These are phyloP conservation scores for Melaleuca alternifolia DNA, from an alignment of 345 rosid genomes.

Conservation along the genomic window DNA sequence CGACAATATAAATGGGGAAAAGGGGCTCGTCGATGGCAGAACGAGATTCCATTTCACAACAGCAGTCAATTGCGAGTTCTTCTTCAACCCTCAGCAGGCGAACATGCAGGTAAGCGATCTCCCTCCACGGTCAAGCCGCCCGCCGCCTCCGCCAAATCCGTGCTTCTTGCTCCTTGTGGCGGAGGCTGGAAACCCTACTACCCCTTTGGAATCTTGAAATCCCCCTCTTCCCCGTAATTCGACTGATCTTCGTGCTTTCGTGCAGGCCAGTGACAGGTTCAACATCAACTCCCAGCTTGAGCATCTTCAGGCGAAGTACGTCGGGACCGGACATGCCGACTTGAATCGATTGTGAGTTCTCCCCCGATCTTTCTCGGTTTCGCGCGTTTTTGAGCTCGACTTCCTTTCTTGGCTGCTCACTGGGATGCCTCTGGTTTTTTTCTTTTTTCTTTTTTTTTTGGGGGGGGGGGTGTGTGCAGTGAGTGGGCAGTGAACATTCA, in stretches of 20 bases:
- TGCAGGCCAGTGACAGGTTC: slow-evolving; percentile 97
- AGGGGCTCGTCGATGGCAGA: fast-evolving
- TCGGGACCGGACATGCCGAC: slow-evolving; percentile 94
- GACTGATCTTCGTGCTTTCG: neutral
- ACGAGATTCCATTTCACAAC: neutral
- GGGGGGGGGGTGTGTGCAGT: slow-evolving; percentile 13
- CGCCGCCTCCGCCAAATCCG: neutral
- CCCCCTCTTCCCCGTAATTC: neutral
- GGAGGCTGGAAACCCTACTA: neutral
- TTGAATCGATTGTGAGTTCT: slow-evolving; percentile 76
- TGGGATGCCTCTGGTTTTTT: neutral
- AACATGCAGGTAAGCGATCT: neutral
- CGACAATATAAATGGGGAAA: neutral
- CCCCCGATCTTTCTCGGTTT: neutral
- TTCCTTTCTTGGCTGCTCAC: neutral
- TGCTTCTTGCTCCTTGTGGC: neutral
- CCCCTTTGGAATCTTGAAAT: neutral
- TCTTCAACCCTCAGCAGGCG: neutral
- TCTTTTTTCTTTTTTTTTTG: neutral
- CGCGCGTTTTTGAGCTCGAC: neutral
- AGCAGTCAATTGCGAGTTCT: neutral
- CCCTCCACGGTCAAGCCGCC: fast-evolving
- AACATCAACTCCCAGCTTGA: slow-evolving; percentile 98
- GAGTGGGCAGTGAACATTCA: slow-evolving; percentile 97
- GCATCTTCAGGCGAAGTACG: slow-evolving; percentile 97